Base-by-base conservation (phyloP, 1,139 yeast species). In the Blastobotrys malaysiensis region DNA sequence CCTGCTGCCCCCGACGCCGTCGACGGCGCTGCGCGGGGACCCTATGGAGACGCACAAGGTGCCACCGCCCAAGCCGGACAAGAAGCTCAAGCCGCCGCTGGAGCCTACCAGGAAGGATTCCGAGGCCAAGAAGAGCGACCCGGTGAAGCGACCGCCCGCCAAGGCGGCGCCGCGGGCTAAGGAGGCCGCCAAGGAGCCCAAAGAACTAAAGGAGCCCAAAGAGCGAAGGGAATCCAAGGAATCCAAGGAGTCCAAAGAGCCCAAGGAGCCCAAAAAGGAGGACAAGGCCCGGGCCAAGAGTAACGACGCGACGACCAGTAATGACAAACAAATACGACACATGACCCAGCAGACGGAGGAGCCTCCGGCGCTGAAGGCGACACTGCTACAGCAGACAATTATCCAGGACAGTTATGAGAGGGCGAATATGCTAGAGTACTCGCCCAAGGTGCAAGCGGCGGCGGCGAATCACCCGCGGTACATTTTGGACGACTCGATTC, bases 11-110 rank as follows among this genome's bases (percentile, higher is more conserved):
- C 39, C 39, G 11, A 31, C 39, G 3, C 39, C 39, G 16, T 73
- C 27, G 77, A 79, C 63, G 86, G 73, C 64, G 89, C 93, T 0
- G 68, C 74, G 16, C 91, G 91, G 0, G 86, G 86, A 91, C 59
- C 69, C 1, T 80, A 86, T 78, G 71, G 73, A 20, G 90, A 86
- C 55, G 87, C 95, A 0, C 74, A 87, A 18, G 66, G 86, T 1
- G 76, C 86, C 11, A 60, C 58, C 1, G 53, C 54, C 14, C 47
- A 21, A 22, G 49, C 18, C 24, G 6, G 27, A 31, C 16, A 31
- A 31, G 39, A 31, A 31, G 39, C 39, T 31, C 16, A 13, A n/a
- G 16, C 39, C 39, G 16, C 13, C 16, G 4, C 16, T 13, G 5
- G 39, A 31, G 39, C 39, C 31, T 9, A 9, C 16, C 13, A 7